Percentiles rank a stretch among this genome's conserved stretches.
Evolutionary conservation across 768 basidiomycete species (phyloP).

Genomic region (Calocybe gangraenosa): DNA sequence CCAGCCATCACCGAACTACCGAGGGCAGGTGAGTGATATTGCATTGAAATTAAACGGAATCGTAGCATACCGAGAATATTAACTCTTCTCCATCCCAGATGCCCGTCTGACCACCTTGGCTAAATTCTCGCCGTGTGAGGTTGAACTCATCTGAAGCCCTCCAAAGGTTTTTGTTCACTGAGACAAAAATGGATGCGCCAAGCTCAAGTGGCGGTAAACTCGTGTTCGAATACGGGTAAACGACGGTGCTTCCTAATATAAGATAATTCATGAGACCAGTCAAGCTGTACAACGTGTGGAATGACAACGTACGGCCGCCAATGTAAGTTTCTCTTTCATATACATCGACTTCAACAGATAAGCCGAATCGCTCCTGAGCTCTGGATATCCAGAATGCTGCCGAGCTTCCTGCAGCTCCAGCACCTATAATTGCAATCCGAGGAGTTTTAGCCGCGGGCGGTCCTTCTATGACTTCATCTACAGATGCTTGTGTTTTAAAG

Average conservation of each 20-base stretch:
- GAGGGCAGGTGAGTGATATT: neutral
- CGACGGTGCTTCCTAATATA: slow-evolving; percentile 64
- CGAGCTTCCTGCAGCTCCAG: slow-evolving; percentile 83
- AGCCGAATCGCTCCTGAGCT: slow-evolving; percentile 63
- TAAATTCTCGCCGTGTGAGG: slow-evolving; percentile 48
- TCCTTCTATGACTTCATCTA: slow-evolving; percentile 12
- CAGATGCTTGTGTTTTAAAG: slow-evolving; percentile 34
- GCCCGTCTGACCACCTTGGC: slow-evolving; percentile 50
- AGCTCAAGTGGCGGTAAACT: slow-evolving; percentile 68
- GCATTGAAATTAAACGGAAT: neutral
- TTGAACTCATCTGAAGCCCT: slow-evolving; percentile 82
- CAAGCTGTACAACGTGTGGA: neutral
- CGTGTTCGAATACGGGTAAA: slow-evolving; percentile 66
- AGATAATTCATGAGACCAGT: slow-evolving; percentile 3
- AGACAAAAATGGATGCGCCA: slow-evolving; percentile 86
- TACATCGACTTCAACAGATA: slow-evolving; percentile 77
- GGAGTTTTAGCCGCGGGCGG: slow-evolving; percentile 27
- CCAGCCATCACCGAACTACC: slow-evolving; percentile 55
- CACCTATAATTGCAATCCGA: slow-evolving; percentile 83
- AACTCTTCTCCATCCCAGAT: slow-evolving; percentile 85
- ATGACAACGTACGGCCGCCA: slow-evolving; percentile 71
- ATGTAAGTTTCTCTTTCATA: slow-evolving; percentile 76
- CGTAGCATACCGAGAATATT: slow-evolving; percentile 50
- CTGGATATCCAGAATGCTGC: slow-evolving; percentile 84
- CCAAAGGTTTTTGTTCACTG: slow-evolving; percentile 63